phyloP scores from a whole-genome alignment of 441 rosid species.

The Eugenia klotzschiana region DNA sequence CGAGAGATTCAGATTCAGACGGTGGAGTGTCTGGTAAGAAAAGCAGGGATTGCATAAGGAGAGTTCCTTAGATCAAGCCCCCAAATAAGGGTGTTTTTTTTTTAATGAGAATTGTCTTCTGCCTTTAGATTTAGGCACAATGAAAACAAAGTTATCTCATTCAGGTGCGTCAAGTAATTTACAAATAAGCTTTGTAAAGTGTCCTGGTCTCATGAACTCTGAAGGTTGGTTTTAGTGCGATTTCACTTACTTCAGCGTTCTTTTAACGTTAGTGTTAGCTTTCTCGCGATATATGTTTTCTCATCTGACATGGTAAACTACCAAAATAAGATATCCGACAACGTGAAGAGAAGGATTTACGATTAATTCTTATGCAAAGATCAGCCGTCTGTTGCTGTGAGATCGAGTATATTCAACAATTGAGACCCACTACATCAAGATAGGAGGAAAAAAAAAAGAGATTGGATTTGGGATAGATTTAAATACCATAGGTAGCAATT shows the following conservation, averaged over 20 bases:
- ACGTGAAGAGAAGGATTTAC: not conserved
- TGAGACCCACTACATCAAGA: too few relatives aligned
- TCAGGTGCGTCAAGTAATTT: not conserved
- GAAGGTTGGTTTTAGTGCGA: too few relatives aligned
- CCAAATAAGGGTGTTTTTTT: slow-evolving; percentile 38
- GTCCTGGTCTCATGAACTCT: too few relatives aligned
- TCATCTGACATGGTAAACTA: too few relatives aligned
- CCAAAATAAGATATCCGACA: not conserved
- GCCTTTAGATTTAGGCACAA: not conserved
- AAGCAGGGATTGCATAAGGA: not conserved
- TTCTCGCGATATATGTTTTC: too few relatives aligned
- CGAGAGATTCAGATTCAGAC: slow-evolving; percentile 7
- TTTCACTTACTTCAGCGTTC: too few relatives aligned
- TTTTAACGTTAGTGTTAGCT: too few relatives aligned
- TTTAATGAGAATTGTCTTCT: not conserved
- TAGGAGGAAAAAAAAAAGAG: too few relatives aligned
- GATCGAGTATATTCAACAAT: too few relatives aligned
- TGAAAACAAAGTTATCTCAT: not conserved
- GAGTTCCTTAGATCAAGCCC: slow-evolving; percentile 16
- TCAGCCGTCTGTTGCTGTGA: not conserved
- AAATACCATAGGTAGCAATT: too few relatives aligned
- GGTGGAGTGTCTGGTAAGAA: slow-evolving; percentile 7
- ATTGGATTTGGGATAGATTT: too few relatives aligned
- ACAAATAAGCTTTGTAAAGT: not conserved
- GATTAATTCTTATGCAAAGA: not conserved